phyloP scores from a whole-genome alignment of 805 yeast genomes.

The Hanseniaspora guilliermondii region DNA sequence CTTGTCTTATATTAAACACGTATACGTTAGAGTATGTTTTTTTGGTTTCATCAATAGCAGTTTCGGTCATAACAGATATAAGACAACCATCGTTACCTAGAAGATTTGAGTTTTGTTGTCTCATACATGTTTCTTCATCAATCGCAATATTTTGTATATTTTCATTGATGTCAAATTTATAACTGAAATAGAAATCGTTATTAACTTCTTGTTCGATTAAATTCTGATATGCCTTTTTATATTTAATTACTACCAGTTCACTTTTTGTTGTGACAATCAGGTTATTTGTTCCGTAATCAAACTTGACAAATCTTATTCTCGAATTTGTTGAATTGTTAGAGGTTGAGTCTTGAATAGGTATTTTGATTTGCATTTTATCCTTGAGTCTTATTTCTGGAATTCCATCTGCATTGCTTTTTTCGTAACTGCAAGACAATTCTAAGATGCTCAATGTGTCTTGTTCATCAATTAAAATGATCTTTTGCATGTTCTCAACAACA shows the following conservation, averaged over 20 bases:
- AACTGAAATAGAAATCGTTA: constrained; percentile 15
- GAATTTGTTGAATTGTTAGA: background rate
- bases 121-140: constrained; percentile 23
- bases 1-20: constrained; percentile 21
- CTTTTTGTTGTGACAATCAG: constrained; percentile 18
- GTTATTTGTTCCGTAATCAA: constrained; percentile 26
- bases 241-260: constrained; percentile 21
- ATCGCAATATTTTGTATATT: constrained; percentile 17
- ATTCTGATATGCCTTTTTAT: constrained; percentile 19
- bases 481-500: constrained; percentile 1
- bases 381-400: background rate
- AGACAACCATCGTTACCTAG: constrained; percentile 29
- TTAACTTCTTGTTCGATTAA: background rate
- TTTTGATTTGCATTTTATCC: background rate
- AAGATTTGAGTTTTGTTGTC: constrained; percentile 20
- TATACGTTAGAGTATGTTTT: constrained; percentile 20
- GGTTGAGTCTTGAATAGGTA: background rate
- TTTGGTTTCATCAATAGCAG: constrained; percentile 19
- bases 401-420: background rate
- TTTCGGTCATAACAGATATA: constrained; percentile 20
- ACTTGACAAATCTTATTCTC: constrained; percentile 21
- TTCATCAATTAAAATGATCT: constrained; percentile 9
- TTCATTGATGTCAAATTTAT: constrained; percentile 15
- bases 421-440: background rate
- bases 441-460: background rate